Conservation (phyloP, 768 basidiomycete species). For the Rhodosporidiobolus odoratus region DNA sequence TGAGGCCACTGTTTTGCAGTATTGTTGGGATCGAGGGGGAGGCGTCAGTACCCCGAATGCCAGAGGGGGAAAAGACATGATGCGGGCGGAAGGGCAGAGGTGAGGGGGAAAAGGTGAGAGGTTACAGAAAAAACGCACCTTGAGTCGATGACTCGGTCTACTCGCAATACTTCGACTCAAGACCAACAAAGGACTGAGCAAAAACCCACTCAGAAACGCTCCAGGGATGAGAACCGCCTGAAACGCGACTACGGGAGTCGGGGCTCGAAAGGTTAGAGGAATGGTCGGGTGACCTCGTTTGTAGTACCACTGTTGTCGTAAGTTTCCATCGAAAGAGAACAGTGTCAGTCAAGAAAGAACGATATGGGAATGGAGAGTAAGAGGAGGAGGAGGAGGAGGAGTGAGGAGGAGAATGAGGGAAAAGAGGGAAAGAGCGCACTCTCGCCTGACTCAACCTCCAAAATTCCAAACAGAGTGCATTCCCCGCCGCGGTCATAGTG, state of each 20-base stretch:
- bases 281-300: slow-evolving; percentile 67
- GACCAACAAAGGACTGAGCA: slow-evolving; percentile 86
- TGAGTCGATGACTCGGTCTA: slow-evolving; percentile 67
- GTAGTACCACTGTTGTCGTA: slow-evolving; percentile 36
- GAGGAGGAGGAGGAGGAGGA: neutral
- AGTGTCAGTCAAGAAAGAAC: neutral
- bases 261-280: slow-evolving; percentile 82
- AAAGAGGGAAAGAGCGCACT: slow-evolving; percentile 55
- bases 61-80: neutral
- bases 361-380: too few relatives aligned
- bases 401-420: neutral
- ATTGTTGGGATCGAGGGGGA: neutral
- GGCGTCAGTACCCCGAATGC: neutral
- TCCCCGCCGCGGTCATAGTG: slow-evolving; percentile 80
- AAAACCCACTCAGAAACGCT: slow-evolving; percentile 82
- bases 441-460: slow-evolving; percentile 74
- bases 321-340: neutral
- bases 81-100: too few relatives aligned
- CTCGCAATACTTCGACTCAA: slow-evolving; percentile 87
- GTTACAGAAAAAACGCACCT: slow-evolving; percentile 3
- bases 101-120: too few relatives aligned
- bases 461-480: slow-evolving; percentile 77
- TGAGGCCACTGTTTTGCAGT: slow-evolving; percentile 57
- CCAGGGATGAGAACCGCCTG: slow-evolving; percentile 90
- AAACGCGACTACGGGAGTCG: slow-evolving; percentile 84